These are phyloP conservation scores for Eutypella sp. DNA, from an alignment of 2,329 filamentous ascomycete genomes.

Conservation along the genomic window DNA sequence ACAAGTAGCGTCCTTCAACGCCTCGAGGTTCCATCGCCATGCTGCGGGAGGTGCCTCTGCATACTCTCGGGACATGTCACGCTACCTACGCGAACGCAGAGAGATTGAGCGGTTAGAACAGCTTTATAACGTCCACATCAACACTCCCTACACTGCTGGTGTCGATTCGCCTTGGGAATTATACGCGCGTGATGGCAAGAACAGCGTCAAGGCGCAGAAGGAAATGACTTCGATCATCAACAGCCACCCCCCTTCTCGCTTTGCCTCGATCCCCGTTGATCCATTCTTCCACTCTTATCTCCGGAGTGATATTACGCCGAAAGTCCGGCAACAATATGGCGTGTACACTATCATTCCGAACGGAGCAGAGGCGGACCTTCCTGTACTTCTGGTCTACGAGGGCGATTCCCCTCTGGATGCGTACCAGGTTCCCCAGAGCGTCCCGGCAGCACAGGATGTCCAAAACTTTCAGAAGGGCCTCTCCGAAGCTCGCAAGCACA, in stretches of 20 bases:
- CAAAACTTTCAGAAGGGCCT: slow-evolving; percentile 51
- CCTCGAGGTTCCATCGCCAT: slow-evolving; percentile 72
- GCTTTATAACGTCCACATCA: slow-evolving; percentile 79
- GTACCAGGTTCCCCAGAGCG: slow-evolving; percentile 51
- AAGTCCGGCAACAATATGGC: slow-evolving; percentile 63
- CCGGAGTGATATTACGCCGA: slow-evolving; percentile 56
- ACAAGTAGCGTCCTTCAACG: slow-evolving; percentile 77
- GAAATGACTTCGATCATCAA: slow-evolving; percentile 71
- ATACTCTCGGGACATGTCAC: slow-evolving; percentile 81
- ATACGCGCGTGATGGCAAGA: slow-evolving; percentile 82
- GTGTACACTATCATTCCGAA: slow-evolving; percentile 71
- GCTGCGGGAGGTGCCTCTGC: slow-evolving; percentile 66
- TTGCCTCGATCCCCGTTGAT: slow-evolving; percentile 64
- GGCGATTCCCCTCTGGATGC: slow-evolving; percentile 46
- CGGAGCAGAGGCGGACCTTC: slow-evolving; percentile 50
- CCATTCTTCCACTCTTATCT: slow-evolving; percentile 76
- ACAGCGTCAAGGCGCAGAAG: slow-evolving; percentile 67
- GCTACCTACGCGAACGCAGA: slow-evolving; percentile 77
- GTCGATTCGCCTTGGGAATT: slow-evolving; percentile 79
- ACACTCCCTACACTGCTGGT: slow-evolving; percentile 66
- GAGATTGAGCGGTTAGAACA: slow-evolving; percentile 80
- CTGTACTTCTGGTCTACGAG: slow-evolving; percentile 71
- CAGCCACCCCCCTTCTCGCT: slow-evolving; percentile 67
- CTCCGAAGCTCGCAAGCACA: slow-evolving; percentile 51
- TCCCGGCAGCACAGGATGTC: slow-evolving; percentile 46